Base-by-base conservation (phyloP, 2,329 filamentous ascomycete genomes). In the Colletotrichum godetiae region DNA sequence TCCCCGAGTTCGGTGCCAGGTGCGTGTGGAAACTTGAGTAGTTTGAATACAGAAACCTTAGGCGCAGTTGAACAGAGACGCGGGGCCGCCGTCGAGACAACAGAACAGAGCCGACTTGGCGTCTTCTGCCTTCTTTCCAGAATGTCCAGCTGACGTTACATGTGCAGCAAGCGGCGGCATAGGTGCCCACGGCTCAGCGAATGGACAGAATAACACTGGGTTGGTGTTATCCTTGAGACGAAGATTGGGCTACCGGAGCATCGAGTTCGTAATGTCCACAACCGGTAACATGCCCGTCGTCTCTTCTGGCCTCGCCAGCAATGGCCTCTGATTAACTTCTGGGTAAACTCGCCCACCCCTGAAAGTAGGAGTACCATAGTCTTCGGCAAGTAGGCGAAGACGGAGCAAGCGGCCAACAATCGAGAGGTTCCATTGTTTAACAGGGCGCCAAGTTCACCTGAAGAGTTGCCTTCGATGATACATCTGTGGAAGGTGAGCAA, bases 31-130 rank as follows among this genome's bases (percentile, higher is more conserved):
- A 49, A 60, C 31, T 15, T 42, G 37, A 60, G 59, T 24, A 8
- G 7, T 49, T 49, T 19, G 19, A 31, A 35, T 56, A 58, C 33
- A n/a, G 59, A 37, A 65, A 35, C 33, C n/a, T 15, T n/a, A 22
- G 7, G 55, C 46, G 42, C 46, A 73, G 59, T 49, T 46, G 60
- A 35, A 42, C 11, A 19, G 69, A 64, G 53, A 33, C 66, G 55
- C 46, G 27, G 59, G 42, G 66, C 24, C 33, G 66, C 19, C 33
- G 8, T 49, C n/a, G 4, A 49, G 60, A 49, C 46, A 31, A 15
- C 15, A 55, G 33, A 64, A 15, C 11, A 55, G 33, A 64, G 46
- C 55, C 55, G 46, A 60, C 56, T 57, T 35, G 67, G 55, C 24
- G 33, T 22, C 31, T 69, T 57, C 22, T 65, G 52, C 3, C 53